A percentile compares a stretch with the other conserved stretches of the same genome.
Conservation (phyloP, 139 green algal species). For the Pleodorina starrii region DNA sequence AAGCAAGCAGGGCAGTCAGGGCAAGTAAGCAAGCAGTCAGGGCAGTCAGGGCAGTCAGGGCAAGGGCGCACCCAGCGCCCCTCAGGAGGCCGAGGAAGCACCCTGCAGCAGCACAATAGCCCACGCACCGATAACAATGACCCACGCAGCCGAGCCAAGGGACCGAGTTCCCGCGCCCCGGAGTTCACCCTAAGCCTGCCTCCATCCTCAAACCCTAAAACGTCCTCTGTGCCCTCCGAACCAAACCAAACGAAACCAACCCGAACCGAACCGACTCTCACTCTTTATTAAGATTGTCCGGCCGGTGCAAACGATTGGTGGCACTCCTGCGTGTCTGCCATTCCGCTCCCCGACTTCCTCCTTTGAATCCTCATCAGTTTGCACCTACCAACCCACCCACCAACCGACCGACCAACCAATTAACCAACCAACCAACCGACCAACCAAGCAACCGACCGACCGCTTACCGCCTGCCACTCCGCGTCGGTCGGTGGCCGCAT, state of each 20-base stretch:
- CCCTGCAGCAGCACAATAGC: neutral
- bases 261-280: too few relatives aligned
- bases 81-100: neutral
- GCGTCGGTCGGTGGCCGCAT: constrained; percentile 1
- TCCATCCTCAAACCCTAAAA: too few relatives aligned
- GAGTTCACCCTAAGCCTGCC: too few relatives aligned
- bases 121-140: too few relatives aligned
- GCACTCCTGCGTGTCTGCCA: too few relatives aligned
- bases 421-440: neutral
- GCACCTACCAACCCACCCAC: too few relatives aligned
- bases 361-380: too few relatives aligned
- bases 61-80: neutral
- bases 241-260: too few relatives aligned
- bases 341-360: too few relatives aligned
- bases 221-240: too few relatives aligned
- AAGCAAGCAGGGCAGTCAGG: neutral
- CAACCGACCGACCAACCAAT: neutral
- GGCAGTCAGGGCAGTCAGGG: neutral
- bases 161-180: too few relatives aligned
- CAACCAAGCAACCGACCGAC: neutral
- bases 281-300: neutral
- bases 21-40: neutral
- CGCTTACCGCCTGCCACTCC: constrained; percentile 23
- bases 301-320: neutral
- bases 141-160: too few relatives aligned